Base-by-base conservation (phyloP, 1,139 yeast species). In the Geotrichum cucujoidarum region DNA sequence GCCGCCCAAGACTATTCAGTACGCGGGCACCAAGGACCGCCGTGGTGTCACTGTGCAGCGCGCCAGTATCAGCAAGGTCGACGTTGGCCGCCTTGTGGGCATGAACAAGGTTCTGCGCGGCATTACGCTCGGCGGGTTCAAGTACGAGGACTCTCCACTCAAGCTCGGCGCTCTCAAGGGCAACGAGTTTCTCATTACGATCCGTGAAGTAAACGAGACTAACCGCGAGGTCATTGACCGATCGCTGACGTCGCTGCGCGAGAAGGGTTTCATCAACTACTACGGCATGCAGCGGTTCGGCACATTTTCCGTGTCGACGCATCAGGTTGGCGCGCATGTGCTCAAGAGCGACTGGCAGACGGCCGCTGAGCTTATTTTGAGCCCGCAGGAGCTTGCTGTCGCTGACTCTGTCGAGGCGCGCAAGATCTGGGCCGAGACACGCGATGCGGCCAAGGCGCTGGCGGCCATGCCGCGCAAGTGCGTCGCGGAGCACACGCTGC, bases 241-340 rank as follows among this genome's bases (percentile, higher is more conserved):
- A 13, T 77, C 92, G 27, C 73, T 89, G 56, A 62, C 71, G 3
- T 77, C 89, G 0, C 71, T 92, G 49, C 70, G 72, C 47, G 72
- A 72, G 1, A 73, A 75, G 27, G 99, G 99, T 0, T 92, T 87
- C 58, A 83, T 92, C 57, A 92, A 92, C 65, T 92, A 94, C 65
- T 92, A 77, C 62, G 99, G 99, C 18, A 83, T 92, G 94, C 99
- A 92, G 71, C 73, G 99, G 62, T 92, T 92, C 64, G 99, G 99
- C 29, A 89, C 98, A 0, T 92, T 89, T 61, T 85, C 96, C 7
- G 74, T 88, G 25, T 87, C 97, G 1, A 90, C 98, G 0, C 97
- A 92, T 66, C 77, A 75, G 30, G 74, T 89, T 47, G 99, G 99
- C 44, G 78, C 78, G 53, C 76, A 76, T 53, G 71, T 92, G 29